phyloP scores from a whole-genome alignment of 2,329 filamentous ascomycete genomes.

The Fusarium torulosum region DNA sequence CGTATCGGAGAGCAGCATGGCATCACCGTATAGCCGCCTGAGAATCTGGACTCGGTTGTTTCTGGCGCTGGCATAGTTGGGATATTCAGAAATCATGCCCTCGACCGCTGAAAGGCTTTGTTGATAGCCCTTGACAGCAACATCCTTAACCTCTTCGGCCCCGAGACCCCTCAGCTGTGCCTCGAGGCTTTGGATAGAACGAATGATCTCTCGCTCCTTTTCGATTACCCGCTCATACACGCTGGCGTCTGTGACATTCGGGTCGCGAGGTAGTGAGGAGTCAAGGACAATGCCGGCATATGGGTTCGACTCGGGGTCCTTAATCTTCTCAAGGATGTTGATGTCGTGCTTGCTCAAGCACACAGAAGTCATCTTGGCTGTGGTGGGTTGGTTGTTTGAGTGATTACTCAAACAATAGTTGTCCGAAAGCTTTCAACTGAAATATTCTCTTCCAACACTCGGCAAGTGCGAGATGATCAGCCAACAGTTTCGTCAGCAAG shows the following conservation, averaged over 20 bases:
- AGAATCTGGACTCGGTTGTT: slow-evolving; percentile 81
- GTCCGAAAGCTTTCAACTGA: slow-evolving; percentile 3
- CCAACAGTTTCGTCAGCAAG: slow-evolving; percentile 1
- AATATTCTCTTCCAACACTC: slow-evolving; percentile 5
- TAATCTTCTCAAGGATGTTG: slow-evolving; percentile 74
- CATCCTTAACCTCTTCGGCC: slow-evolving; percentile 53
- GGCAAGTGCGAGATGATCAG: slow-evolving; percentile 3
- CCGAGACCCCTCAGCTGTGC: slow-evolving; percentile 62
- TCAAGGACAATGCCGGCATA: slow-evolving; percentile 67
- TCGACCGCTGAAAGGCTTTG: slow-evolving; percentile 64
- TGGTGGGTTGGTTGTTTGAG: slow-evolving; percentile 13
- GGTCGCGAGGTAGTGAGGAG: slow-evolving; percentile 66
- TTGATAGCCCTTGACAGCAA: slow-evolving; percentile 60
- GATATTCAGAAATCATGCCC: slow-evolving; percentile 67
- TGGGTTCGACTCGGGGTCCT: slow-evolving; percentile 73
- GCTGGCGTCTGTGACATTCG: slow-evolving; percentile 64
- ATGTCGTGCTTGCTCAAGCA: slow-evolving; percentile 69
- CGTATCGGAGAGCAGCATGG: slow-evolving; percentile 62
- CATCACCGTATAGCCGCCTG: slow-evolving; percentile 72
- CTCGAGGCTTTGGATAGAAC: slow-evolving; percentile 67
- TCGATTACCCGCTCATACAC: slow-evolving; percentile 65
- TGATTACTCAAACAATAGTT: slow-evolving; percentile 3
- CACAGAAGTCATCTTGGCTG: slow-evolving; percentile 59
- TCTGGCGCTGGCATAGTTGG: slow-evolving; percentile 77
- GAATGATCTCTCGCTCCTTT: slow-evolving; percentile 66